Base-by-base conservation (phyloP, 352 stramenopile genomes). In the Globisporangium yorkense region DNA sequence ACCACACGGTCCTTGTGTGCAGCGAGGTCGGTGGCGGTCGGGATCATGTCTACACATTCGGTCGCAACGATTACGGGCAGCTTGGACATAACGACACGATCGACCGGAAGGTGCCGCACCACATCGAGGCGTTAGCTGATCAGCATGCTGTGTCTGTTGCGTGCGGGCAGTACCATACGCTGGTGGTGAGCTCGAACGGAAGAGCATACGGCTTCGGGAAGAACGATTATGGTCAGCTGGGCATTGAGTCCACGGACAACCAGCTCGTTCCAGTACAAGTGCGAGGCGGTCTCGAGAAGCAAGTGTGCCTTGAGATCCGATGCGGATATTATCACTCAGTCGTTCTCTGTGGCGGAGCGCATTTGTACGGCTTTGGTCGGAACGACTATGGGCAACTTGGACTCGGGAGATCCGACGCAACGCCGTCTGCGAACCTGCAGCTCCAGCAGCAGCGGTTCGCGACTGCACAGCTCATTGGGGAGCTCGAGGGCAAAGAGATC, bases 381-480 rank as follows among this genome's bases (percentile, higher is more conserved):
- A 98, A 98, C 49, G 93, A 98, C 64, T 98, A 98, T 59, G 93
- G 93, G 0, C 93, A 98, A 51, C 71, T 98, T 5, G 93, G 93
- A 16, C 59, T 98, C 0, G 89, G 88, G 1, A 70, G 71, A 21
- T 33, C 71, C 0, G 74, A 44, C 20, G 59, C 72, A 8, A 77
- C 67, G 8, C 45, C 66, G 21, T 53, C 65, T 15, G 46, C 59
- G 2, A 91, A 89, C 54, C 51, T 80, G 1, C 78, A 92, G 59
- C 72, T 90, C 16, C 77, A 89, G 49, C 78, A 90, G 21, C 80
- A 92, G 39, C 72, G 84, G 1, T 89, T 89, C 56, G 70, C 75
- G 0, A 65, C 62, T 0, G 71, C 85, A 1, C 72, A 77, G 24
- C 60, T 90, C 2, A 72, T 89, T 35, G 76, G 87, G 44, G 79